Conservation (phyloP, 805 yeast species). For the Saccharomycopsis sp. region DNA sequence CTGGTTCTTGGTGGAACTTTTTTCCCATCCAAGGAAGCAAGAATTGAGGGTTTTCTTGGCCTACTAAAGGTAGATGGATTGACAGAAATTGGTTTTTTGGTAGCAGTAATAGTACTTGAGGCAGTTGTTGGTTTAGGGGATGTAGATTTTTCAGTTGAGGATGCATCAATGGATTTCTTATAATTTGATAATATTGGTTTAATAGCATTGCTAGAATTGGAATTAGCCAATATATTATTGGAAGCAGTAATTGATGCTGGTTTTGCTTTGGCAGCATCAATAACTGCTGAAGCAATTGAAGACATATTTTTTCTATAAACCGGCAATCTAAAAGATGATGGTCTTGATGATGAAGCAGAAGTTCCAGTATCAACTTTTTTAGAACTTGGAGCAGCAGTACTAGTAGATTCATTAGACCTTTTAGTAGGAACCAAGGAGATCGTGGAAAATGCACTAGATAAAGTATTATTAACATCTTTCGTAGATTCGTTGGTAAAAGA, state of each 20-base stretch:
- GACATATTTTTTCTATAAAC: slow-evolving; percentile 4
- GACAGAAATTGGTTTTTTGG: too few relatives aligned
- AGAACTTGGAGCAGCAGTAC: too few relatives aligned
- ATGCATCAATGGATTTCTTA: neutral
- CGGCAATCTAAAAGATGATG: slow-evolving; percentile 12
- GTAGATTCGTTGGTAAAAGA: neutral
- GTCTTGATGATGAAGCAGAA: slow-evolving; percentile 1
- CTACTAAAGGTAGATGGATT: neutral
- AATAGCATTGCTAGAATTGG: neutral
- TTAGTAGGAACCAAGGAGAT: slow-evolving; percentile 19
- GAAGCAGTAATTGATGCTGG: too few relatives aligned
- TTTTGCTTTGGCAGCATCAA: neutral
- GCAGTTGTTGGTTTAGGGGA: neutral
- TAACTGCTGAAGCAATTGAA: neutral
- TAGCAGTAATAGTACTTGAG: neutral
- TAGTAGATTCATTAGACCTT: neutral
- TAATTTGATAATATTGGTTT: too few relatives aligned
- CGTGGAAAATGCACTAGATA: slow-evolving; percentile 3
- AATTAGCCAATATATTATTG: too few relatives aligned
- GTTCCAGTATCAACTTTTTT: neutral
- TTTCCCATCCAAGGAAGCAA: slow-evolving; percentile 9
- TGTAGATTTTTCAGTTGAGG: neutral
- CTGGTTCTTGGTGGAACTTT: slow-evolving; percentile 1
- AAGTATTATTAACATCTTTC: slow-evolving; percentile 2
- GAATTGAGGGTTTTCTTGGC: slow-evolving; percentile 14